Evolutionary conservation across 768 basidiomycete species (phyloP).

Genomic region (Pleurotus pulmonarius): DNA sequence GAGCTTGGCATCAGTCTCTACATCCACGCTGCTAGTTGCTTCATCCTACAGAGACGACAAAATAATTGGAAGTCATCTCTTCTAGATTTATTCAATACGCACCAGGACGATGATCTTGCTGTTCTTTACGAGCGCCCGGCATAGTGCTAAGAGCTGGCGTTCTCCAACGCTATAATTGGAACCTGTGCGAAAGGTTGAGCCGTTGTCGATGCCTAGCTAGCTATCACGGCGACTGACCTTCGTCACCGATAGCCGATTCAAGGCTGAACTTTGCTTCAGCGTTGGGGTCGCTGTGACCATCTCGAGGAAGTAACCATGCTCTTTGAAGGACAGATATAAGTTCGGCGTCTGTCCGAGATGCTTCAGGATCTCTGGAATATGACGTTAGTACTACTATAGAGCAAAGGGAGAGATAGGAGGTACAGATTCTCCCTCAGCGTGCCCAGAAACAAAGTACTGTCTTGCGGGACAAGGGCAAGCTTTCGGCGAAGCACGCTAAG

Average conservation of each 20-base stretch:
- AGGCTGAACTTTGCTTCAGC: conserved; percentile 68
- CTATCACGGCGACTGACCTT: conserved; percentile 34
- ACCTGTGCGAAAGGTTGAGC: conserved; percentile 24
- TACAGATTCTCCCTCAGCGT: conserved; percentile 46
- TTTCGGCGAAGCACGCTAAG: conserved; percentile 48
- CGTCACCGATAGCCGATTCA: conserved; percentile 56
- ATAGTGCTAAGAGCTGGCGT: conserved; percentile 59
- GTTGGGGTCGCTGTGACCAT: conserved; percentile 38
- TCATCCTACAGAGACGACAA: conserved; percentile 42
- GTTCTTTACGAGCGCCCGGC: conserved; percentile 58
- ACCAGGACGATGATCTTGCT: conserved; percentile 57
- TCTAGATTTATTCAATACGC: not conserved
- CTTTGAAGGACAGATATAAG: conserved; percentile 58
- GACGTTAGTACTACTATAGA: conserved; percentile 37
- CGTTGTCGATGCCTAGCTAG: not conserved
- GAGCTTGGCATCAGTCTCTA: conserved; percentile 57
- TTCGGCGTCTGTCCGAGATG: conserved; percentile 52
- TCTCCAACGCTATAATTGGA: conserved; percentile 68
- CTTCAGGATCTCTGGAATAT: conserved; percentile 48
- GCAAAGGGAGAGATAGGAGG: conserved; percentile 43
- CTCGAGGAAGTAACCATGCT: conserved; percentile 54
- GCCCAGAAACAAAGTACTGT: conserved; percentile 50
- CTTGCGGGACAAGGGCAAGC: conserved; percentile 69
- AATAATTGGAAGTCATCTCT: too few species aligned
- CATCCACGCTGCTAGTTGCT: conserved; percentile 59